Base-by-base conservation (phyloP, 768 basidiomycete genomes). In the Auriscalpium microsporum region DNA sequence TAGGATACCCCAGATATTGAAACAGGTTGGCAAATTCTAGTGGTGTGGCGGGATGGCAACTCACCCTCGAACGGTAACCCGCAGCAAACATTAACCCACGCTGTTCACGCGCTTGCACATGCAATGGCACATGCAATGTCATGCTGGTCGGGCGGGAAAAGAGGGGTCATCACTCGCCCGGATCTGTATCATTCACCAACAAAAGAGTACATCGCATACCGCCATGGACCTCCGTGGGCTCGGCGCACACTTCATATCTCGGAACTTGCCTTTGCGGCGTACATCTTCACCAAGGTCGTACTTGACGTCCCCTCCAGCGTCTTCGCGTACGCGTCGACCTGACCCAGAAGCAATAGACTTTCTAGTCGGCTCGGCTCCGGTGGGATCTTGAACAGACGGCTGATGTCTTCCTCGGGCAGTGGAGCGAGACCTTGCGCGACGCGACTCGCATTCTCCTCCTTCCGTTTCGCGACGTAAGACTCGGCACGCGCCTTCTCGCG, bases 311-410 rank as follows among this genome's bases (percentile, higher is more conserved):
- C 78, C 52, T 80, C 88, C 59, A 95, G 72, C 54, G 79, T 86
- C 76, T 84, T 87, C 37, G 85, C 87, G 62, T 89, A 84, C 8
- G 81, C 88, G 69, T 95, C 93, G 58, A 94, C 81, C 73, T 91
- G 90, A 11, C 92, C 94, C 42, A 94, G 73, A 55, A 94, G 63
- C 68, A 94, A 68, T 82, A 92, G 75, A 69, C 90, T 86, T 63
- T 95, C 93, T 60, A 96, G 70, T 56, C 93, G 81, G 67, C 83
- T 92, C 21, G 94, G 94, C 65, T 95, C 94, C 19, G 82, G 73
- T 8, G 92, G 89, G 38, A 93, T 88, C 73, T 87, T 92, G 77
- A 92, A 93, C 66, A 93, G 65, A 58, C 92, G 78, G 64, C 80
- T 77, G 36, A 91, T 81, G 63, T 92, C 87, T 67, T 95, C 89